Base-by-base conservation (phyloP, 805 yeast species). In the Alloascoidea hylecoeti region DNA sequence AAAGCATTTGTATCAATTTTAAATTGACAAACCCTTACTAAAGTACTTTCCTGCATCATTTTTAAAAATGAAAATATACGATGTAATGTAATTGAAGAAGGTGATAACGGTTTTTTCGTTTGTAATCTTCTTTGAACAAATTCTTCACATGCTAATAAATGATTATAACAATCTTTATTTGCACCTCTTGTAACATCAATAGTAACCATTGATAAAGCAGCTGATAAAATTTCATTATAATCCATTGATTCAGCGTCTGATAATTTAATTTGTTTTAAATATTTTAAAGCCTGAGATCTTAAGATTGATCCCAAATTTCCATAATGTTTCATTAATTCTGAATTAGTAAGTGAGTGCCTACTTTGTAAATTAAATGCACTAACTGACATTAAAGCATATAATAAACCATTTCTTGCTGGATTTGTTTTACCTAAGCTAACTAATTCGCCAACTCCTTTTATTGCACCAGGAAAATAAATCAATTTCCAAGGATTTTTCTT, bases 101-200 rank as follows among this genome's bases (percentile, higher is more conserved):
- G 66, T 0, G 88, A 76, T 16, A 84, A 55, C 43, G 70, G 72
- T 47, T 77, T 72, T 50, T 85, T 72, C 38, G 63, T 66, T 34
- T 61, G 61, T 77, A 78, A 76, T 49, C 89, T 73, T 46, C 74
- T 69, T 23, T 72, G 70, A 17, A 85, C 78, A 40, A 82, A 77
- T 40, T 69, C 70, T 43, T 83, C 89, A 58, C 94, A 81, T 48
- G 85, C 73, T 39, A 74, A 70, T 39, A 85, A 63, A 57, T 83
- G 83, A 41, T 75, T 68, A 44, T 73, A 75, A 49, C 94, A 83
- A 46, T 81, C 92, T 39, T 80, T 77, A 88, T 82, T 81, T 1
- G 89, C 75, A 2, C 95, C 95, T 84, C 94, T 80, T 13, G 83
- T 88, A 38, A 83, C 77, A 57, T 85, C 95, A 38, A 85, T 81